phyloP scores from a whole-genome alignment of 2,329 filamentous ascomycete species.

The Ampelomyces quisqualis region DNA sequence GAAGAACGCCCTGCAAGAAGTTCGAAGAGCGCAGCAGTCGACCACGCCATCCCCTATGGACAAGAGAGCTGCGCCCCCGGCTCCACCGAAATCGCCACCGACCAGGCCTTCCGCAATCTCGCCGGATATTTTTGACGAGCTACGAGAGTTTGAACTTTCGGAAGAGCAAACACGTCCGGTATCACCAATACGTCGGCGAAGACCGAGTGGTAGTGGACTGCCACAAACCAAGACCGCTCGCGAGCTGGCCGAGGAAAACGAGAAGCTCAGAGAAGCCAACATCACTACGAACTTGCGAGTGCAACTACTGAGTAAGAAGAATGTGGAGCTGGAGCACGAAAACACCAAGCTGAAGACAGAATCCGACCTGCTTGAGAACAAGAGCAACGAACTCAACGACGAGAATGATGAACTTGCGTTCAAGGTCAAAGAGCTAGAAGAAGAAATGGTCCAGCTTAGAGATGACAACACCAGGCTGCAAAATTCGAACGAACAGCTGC shows the following conservation, averaged over 20 bases:
- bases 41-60: constrained; percentile 15
- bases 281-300: constrained; percentile 38
- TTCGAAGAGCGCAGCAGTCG: constrained; percentile 28
- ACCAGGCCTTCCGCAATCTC: constrained; percentile 10
- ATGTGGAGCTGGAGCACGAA: constrained; percentile 31
- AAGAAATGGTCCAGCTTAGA: not conserved
- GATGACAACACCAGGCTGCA: constrained; percentile 19
- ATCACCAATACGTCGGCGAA: constrained; percentile 29
- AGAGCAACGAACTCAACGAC: constrained; percentile 28
- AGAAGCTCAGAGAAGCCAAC: constrained; percentile 27
- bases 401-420: constrained; percentile 26
- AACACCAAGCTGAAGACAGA: constrained; percentile 27
- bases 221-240: constrained; percentile 31
- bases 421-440: constrained; percentile 21
- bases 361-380: constrained; percentile 29
- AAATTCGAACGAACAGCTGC: constrained; percentile 25
- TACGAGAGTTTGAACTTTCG: constrained; percentile 35
- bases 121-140: constrained; percentile 23
- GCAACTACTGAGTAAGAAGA: constrained; percentile 33
- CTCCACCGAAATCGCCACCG: constrained; percentile 6
- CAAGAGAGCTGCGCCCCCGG: constrained; percentile 5
- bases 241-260: constrained; percentile 32
- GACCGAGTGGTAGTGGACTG: constrained; percentile 27
- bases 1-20: constrained; percentile 36
- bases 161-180: constrained; percentile 34